Evolutionary conservation across 306 rosid genomes (phyloP), one percentile per base, ranked within the genome.

Genomic region (Prunus padus): DNA sequence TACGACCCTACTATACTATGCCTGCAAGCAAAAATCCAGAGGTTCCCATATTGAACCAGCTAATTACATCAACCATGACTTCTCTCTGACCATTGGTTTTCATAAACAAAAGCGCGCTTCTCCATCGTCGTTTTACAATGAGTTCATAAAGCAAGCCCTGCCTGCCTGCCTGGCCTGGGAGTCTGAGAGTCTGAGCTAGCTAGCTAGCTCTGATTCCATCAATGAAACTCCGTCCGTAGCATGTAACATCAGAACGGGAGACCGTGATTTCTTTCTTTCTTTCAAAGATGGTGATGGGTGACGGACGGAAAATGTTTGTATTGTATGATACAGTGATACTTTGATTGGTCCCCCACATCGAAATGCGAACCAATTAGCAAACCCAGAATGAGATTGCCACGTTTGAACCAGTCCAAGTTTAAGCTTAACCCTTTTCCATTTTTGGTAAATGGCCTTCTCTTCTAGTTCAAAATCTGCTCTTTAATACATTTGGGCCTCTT

Each of bases 391-490:
- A 44, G 31, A 67, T 22, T 28, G 16, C 30, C 31, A 66, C 31
- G 71, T 67, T 42, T 40, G 23, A 16, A 52, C 18, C 57, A 52
- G 23, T 52, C 57, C 57, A 4, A 25, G 10, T 25, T 12, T 25
- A 22, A 59, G 7, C 64, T 44, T 74, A 81, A 63, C 31, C 44
- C n/a, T 23, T 64, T 76, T 67, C 93, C 90, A 76, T 89, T 89
- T 85, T 15, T 1, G 83, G 91, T 62, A 89, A 83, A 61, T 57
- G 20, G 20, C 66, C 22, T 30, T 61, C 46, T 61, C 40, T 73
- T 66, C 69, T 40, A 51, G n/a, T 46, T 69, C 28, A 14, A 37
- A 37, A 10, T 65, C 26, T 51, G 42, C 26, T 18, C 37, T 14
- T 37, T 40, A 61, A 61, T 61, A 3, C 12, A 26, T 26, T 61